Conservation (phyloP, 2,329 filamentous ascomycete species). For the Fusarium verticillioides region DNA sequence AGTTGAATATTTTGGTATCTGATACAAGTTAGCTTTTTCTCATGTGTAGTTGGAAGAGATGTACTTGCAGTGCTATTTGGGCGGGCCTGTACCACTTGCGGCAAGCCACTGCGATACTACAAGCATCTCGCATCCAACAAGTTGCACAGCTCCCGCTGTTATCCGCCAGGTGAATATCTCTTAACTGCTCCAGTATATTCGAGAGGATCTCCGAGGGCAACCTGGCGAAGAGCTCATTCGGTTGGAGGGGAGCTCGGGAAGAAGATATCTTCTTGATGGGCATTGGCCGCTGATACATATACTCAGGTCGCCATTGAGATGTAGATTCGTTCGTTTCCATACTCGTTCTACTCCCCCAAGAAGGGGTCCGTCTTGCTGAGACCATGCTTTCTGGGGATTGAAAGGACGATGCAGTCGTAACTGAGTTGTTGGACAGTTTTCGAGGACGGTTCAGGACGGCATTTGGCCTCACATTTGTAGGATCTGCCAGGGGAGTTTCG, state of each 20-base stretch:
- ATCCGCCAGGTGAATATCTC: slow-evolving; percentile 60
- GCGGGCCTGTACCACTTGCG: slow-evolving; percentile 65
- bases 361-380: slow-evolving; percentile 43
- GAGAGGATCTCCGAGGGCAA: slow-evolving; percentile 69
- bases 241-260: slow-evolving; percentile 47
- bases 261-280: slow-evolving; percentile 33
- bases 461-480: slow-evolving; percentile 34
- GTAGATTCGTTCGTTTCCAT: slow-evolving; percentile 54
- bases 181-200: slow-evolving; percentile 65
- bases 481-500: slow-evolving; percentile 42
- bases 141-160: slow-evolving; percentile 68
- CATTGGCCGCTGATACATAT: slow-evolving; percentile 39
- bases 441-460: slow-evolving; percentile 51
- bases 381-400: slow-evolving; percentile 47
- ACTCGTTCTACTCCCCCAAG: slow-evolving; percentile 53
- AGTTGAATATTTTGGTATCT: slow-evolving; percentile 70
- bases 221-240: slow-evolving; percentile 64
- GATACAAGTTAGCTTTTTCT: slow-evolving; percentile 18
- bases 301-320: slow-evolving; percentile 32
- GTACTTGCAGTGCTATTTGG: slow-evolving; percentile 61
- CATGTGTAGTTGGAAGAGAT: neutral
- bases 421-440: slow-evolving; percentile 49
- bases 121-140: slow-evolving; percentile 72
- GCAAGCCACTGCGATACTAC: slow-evolving; percentile 61
- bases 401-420: slow-evolving; percentile 41